phyloP scores from a whole-genome alignment of 306 rosid species.

The Lotus japonicus region DNA sequence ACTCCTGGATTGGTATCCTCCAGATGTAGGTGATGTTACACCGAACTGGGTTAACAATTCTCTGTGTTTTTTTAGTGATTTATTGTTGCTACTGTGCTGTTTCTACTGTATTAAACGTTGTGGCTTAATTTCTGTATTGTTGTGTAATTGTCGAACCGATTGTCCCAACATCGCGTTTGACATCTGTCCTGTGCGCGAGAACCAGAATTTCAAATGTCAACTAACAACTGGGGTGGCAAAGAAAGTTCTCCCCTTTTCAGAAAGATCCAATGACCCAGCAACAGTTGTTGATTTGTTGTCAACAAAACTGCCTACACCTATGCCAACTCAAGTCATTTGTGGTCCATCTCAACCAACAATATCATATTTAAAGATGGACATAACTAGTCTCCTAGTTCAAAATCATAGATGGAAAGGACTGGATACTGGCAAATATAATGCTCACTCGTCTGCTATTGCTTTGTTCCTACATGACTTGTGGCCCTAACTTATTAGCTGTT shows the following conservation, averaged over 20 bases:
- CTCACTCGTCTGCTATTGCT: constrained; percentile 6
- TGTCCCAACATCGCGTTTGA: too few relatives aligned
- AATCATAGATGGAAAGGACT: constrained; percentile 5
- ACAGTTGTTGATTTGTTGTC: constrained; percentile 24
- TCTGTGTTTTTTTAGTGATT: too few relatives aligned
- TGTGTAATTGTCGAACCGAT: too few relatives aligned
- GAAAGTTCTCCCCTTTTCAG: constrained; percentile 17
- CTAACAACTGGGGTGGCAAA: constrained; percentile 18
- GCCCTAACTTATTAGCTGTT: constrained; percentile 4
- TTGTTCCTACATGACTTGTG: constrained; percentile 20
- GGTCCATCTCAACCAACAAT: constrained; percentile 17
- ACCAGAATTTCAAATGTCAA: too few relatives aligned
- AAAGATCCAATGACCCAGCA: constrained; percentile 26
- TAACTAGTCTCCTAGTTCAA: constrained; percentile 11
- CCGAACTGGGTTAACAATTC: too few relatives aligned
- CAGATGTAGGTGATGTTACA: too few relatives aligned
- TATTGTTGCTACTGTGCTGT: too few relatives aligned
- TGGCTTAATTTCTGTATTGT: too few relatives aligned
- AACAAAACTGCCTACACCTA: constrained; percentile 19
- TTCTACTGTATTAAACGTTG: too few relatives aligned
- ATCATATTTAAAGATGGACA: constrained; percentile 13
- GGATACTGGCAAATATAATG: not conserved
- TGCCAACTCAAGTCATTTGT: constrained; percentile 16
- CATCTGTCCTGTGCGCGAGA: too few relatives aligned
- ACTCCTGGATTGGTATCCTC: too few relatives aligned